A percentile compares a stretch with the other conserved stretches of the same genome.
These are phyloP conservation scores for Podospora appendiculata DNA, from an alignment of 495 filamentous ascomycete species.

Conservation along the genomic window DNA sequence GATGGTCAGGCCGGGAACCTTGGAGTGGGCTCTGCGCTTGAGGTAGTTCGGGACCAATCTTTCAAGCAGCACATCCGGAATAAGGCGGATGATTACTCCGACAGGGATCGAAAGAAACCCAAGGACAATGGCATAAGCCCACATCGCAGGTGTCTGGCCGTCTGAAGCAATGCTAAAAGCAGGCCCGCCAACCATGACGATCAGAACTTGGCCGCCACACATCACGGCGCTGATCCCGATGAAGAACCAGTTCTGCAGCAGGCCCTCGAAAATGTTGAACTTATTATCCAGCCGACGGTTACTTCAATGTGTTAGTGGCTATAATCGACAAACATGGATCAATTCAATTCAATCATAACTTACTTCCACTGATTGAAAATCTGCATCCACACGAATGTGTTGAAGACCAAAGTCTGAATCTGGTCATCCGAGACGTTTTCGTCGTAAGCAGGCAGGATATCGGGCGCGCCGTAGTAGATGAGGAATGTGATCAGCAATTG, in stretches of 20 bases:
- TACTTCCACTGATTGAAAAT: constrained; percentile 93
- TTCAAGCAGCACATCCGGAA: constrained; percentile 47
- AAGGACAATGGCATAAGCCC: constrained; percentile 68
- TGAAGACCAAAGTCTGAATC: constrained; percentile 75
- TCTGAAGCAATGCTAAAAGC: constrained; percentile 62
- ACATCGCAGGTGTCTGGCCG: constrained; percentile 56
- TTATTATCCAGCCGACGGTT: constrained; percentile 84
- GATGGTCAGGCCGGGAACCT: constrained; percentile 46
- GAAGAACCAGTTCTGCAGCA: constrained; percentile 73
- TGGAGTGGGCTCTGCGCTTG: constrained; percentile 48
- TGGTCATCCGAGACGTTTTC: constrained; percentile 25
- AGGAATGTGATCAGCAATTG: constrained; percentile 72
- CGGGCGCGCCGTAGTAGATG: constrained; percentile 62
- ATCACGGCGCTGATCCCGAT: constrained; percentile 74
- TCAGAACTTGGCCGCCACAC: constrained; percentile 72
- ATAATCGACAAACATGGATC: neutral
- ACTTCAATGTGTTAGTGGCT: constrained; percentile 27
- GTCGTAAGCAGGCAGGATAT: constrained; percentile 48
- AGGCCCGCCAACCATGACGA: constrained; percentile 65
- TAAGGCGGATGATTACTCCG: constrained; percentile 61
- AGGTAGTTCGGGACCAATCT: constrained; percentile 61
- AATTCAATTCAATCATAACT: constrained; percentile 13
- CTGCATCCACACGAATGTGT: constrained; percentile 95
- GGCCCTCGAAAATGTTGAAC: constrained; percentile 83
- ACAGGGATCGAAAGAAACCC: constrained; percentile 66